Evolutionary conservation across 2,329 filamentous ascomycete species (phyloP).

Genomic region (Ophiostoma montium): DNA sequence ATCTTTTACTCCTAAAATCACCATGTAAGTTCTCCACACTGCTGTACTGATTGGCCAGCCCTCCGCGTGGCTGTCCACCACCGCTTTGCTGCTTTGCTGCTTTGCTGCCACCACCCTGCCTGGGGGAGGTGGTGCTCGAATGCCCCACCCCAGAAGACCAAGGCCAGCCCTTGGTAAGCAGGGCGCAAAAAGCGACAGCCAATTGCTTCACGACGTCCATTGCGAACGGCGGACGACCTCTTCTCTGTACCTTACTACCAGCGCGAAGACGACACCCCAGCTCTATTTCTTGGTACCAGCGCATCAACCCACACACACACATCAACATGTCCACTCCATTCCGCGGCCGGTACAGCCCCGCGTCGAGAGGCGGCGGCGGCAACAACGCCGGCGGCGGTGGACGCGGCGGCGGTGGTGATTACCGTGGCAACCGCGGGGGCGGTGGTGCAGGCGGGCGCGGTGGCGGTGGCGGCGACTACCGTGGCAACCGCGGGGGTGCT

Average conservation of each 20-base stretch:
- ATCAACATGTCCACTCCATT: slow-evolving; percentile 12
- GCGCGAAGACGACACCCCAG: neutral
- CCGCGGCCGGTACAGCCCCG: slow-evolving; percentile 14
- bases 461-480: slow-evolving; percentile 2
- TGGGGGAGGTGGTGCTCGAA: too few relatives aligned
- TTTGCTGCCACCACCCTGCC: too few relatives aligned
- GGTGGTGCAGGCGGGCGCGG: slow-evolving; percentile 1
- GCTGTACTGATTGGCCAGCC: neutral
- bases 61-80: too few relatives aligned
- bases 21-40: neutral
- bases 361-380: slow-evolving; percentile 10
- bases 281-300: neutral
- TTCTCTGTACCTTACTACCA: neutral
- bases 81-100: too few relatives aligned
- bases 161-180: neutral
- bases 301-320: neutral
- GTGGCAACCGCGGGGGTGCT: slow-evolving; percentile 27
- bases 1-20: neutral
- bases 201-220: neutral
- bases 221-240: too few relatives aligned
- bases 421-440: slow-evolving; percentile 2
- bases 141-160: neutral
- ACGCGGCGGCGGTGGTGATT: slow-evolving; percentile 5
- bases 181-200: slow-evolving; percentile 1
- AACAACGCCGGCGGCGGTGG: slow-evolving; percentile 5